Percentiles rank a stretch among this genome's conserved stretches.
These are phyloP conservation scores for Pontederia crassipes DNA, from an alignment of 176 grass and related monocot genomes.

Conservation along the genomic window DNA sequence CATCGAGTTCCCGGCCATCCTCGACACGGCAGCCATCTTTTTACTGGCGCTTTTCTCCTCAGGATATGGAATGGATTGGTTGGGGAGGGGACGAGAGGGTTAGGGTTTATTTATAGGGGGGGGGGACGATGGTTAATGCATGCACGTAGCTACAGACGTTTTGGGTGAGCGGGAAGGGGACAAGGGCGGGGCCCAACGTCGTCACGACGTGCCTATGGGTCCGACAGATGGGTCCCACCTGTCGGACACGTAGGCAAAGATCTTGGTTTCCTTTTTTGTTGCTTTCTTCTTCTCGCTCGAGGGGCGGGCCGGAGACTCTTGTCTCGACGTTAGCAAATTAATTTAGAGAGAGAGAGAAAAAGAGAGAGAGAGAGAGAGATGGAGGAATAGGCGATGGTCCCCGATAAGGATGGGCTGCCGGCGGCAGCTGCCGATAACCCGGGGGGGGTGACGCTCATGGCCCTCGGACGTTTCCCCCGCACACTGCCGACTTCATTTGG, in stretches of 20 bases:
- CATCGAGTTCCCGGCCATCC: not conserved
- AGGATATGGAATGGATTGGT: not conserved
- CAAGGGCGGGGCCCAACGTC: conserved; percentile 47
- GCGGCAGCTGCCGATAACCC: conserved; percentile 10
- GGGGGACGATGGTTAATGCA: conserved; percentile 1
- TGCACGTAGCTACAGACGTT: conserved; percentile 44
- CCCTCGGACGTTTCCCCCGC: not conserved
- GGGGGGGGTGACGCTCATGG: too few species aligned
- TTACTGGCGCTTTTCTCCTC: too few species aligned
- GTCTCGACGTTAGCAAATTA: too few species aligned
- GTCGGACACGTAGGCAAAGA: conserved; percentile 42
- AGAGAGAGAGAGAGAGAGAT: too few species aligned
- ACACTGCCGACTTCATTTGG: not conserved
- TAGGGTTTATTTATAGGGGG: conserved; percentile 39
- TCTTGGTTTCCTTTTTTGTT: not conserved
- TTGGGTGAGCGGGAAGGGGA: not conserved
- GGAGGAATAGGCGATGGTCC: not conserved
- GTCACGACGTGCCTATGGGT: conserved; percentile 18
- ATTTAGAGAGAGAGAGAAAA: too few species aligned
- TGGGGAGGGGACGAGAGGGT: conserved; percentile 9
- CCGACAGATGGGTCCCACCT: conserved; percentile 39
- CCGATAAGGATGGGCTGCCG: conserved; percentile 9
- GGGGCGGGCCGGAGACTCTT: too few species aligned
- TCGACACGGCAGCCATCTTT: conserved; percentile 2
- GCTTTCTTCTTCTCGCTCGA: not conserved